A percentile compares a stretch with the other conserved stretches of the same genome.
Conservation (phyloP, 192 early-diverging fungal species). For the Pilaira anomala region DNA sequence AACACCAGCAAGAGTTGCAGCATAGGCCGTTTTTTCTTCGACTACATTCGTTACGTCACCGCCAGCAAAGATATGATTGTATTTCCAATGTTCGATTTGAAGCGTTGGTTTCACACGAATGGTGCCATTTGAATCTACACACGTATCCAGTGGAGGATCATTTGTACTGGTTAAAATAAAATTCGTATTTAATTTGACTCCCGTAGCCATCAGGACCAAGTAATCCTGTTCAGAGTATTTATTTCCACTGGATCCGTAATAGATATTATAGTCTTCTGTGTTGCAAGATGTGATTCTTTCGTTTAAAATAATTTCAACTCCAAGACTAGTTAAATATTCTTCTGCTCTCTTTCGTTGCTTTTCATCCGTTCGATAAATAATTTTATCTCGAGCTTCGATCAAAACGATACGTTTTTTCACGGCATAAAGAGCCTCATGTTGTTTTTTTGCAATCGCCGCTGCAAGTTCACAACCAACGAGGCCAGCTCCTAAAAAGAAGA, state of each 20-base stretch:
- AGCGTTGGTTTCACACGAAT: slow-evolving; percentile 39
- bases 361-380: slow-evolving; percentile 18
- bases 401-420: slow-evolving; percentile 22
- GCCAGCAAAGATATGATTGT: slow-evolving; percentile 37
- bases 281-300: slow-evolving; percentile 29
- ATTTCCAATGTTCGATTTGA: slow-evolving; percentile 33
- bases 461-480: slow-evolving; percentile 48
- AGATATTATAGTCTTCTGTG: neutral
- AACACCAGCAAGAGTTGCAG: slow-evolving; percentile 37
- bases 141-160: slow-evolving; percentile 4
- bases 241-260: slow-evolving; percentile 22
- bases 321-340: slow-evolving; percentile 22
- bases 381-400: slow-evolving; percentile 7
- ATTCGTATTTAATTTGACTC: slow-evolving; percentile 22
- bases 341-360: slow-evolving; percentile 21
- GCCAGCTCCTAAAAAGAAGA: slow-evolving; percentile 35
- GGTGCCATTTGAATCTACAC: slow-evolving; percentile 22
- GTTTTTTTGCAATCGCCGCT: slow-evolving; percentile 23
- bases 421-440: slow-evolving; percentile 8
- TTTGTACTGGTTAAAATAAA: slow-evolving; percentile 9
- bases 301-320: slow-evolving; percentile 22
- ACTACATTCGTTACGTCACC: slow-evolving; percentile 41
- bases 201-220: slow-evolving; percentile 25
- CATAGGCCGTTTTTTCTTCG: slow-evolving; percentile 42
- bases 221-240: slow-evolving; percentile 26